A percentile compares a stretch with the other conserved stretches of the same genome.
Conservation (phyloP, 2,329 filamentous ascomycete species). For the Mariannaea elegans region DNA sequence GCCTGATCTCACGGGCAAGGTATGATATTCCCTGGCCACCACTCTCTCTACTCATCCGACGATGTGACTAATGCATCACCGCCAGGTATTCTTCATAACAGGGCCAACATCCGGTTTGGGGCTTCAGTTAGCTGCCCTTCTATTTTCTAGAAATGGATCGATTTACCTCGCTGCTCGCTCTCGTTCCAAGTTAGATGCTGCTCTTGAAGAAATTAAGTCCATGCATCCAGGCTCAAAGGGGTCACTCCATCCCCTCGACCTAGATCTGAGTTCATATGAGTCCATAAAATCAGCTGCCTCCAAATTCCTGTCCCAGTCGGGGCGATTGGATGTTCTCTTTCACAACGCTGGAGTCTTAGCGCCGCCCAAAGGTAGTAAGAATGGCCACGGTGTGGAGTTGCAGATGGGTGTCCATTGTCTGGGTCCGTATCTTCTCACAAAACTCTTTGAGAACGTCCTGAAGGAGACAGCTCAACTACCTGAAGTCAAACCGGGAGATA, state of each 20-base stretch:
- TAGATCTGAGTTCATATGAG: slow-evolving; percentile 6
- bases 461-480: neutral
- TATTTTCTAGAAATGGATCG: slow-evolving; percentile 10
- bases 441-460: neutral
- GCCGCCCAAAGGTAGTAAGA: slow-evolving; percentile 12
- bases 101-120: slow-evolving; percentile 8
- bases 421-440: slow-evolving; percentile 7
- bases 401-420: slow-evolving; percentile 14
- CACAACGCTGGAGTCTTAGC: slow-evolving; percentile 13
- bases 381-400: slow-evolving; percentile 5
- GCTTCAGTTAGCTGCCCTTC: slow-evolving; percentile 4
- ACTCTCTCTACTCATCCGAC: neutral
- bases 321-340: slow-evolving; percentile 13
- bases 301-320: neutral
- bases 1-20: slow-evolving; percentile 11
- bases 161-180: slow-evolving; percentile 4
- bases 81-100: slow-evolving; percentile 9
- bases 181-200: neutral
- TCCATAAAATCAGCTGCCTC: neutral
- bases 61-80: neutral
- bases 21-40: neutral
- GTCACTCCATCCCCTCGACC: neutral
- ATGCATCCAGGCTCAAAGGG: slow-evolving; percentile 1
- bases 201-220: neutral
- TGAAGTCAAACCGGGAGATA: neutral